phyloP scores from a whole-genome alignment of 495 filamentous ascomycete species.

The Aspergillus cristatus region DNA sequence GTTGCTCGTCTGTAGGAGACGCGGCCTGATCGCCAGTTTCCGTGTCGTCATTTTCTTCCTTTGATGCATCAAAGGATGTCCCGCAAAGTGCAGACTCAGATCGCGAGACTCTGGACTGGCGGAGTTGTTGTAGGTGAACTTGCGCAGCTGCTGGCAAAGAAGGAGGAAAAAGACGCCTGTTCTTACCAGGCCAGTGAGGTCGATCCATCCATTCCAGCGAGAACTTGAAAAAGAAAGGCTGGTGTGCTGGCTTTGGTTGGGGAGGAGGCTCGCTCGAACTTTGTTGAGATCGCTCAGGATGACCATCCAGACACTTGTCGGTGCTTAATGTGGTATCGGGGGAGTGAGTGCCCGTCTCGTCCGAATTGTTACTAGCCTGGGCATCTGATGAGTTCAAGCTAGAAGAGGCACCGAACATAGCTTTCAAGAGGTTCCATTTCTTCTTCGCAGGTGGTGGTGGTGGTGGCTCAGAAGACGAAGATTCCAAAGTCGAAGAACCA shows the following conservation, averaged over 20 bases:
- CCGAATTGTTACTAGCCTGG: constrained; percentile 25
- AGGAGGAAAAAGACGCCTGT: constrained; percentile 60
- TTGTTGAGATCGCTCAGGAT: constrained; percentile 14
- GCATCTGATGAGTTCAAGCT: constrained; percentile 20
- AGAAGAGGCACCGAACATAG: constrained; percentile 44
- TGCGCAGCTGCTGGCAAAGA: constrained; percentile 64
- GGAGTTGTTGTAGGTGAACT: constrained; percentile 31
- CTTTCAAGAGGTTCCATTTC: constrained; percentile 61
- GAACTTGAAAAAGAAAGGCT: constrained; percentile 65
- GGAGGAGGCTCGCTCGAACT: constrained; percentile 17
- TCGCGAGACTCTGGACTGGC: constrained; percentile 6
- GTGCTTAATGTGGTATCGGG: constrained; percentile 18
- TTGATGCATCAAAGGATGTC: constrained; percentile 10
- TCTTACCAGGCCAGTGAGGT: constrained; percentile 40
- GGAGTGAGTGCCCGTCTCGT: constrained; percentile 26
- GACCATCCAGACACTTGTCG: constrained; percentile 22
- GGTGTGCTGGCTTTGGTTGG: constrained; percentile 41
- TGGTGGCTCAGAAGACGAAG: constrained; percentile 12
- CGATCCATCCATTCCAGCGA: constrained; percentile 66
- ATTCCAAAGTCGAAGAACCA: constrained; percentile 19
- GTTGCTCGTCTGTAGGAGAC: neutral
- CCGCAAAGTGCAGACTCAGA: constrained; percentile 21
- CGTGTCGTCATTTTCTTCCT: constrained; percentile 5
- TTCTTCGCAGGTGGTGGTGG: constrained; percentile 40
- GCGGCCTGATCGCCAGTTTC: neutral